Percentiles rank a stretch among this genome's conserved stretches.
Conservation (phyloP, 257 asterid species). For the Mitragyna speciosa region DNA sequence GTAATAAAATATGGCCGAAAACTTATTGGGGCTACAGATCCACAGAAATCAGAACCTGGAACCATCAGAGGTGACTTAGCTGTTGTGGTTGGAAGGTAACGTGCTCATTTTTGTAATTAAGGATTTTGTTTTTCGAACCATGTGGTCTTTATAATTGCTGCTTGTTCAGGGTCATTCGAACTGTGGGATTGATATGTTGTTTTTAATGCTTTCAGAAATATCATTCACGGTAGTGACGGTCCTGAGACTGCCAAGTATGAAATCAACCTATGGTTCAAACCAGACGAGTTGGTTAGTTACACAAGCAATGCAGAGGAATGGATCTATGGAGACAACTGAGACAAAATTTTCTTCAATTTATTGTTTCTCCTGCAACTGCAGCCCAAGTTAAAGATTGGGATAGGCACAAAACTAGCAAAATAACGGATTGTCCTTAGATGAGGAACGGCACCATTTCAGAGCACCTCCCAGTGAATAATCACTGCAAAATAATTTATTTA, state of each 20-base stretch:
- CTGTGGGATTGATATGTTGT: neutral
- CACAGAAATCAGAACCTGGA: conserved; percentile 99
- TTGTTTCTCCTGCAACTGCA: neutral
- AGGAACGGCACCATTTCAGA: conserved; percentile 5
- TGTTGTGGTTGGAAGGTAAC: conserved; percentile 91
- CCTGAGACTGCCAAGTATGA: conserved; percentile 98
- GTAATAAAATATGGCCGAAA: conserved; percentile 92
- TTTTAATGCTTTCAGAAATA: conserved; percentile 55
- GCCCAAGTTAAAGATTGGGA: conserved; percentile 11
- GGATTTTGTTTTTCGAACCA: neutral
- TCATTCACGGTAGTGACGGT: conserved; percentile 98
- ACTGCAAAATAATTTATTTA: conserved; percentile 40
- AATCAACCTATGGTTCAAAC: conserved; percentile 91
- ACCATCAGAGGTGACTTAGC: conserved; percentile 98
- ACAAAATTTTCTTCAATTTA: conserved; percentile 5
- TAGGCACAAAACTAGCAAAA: conserved; percentile 28
- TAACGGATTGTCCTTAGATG: conserved; percentile 36
- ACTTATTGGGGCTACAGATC: conserved; percentile 98
- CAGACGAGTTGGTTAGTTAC: conserved; percentile 85
- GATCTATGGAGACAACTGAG: conserved; percentile 74
- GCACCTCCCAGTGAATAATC: conserved; percentile 21
- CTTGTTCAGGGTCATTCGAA: neutral
- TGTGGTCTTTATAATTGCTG: neutral
- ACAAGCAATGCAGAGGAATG: conserved; percentile 85
- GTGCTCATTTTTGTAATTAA: neutral